phyloP scores from a whole-genome alignment of 1,284 basidiomycete genomes.

The Trametes versicolor region DNA sequence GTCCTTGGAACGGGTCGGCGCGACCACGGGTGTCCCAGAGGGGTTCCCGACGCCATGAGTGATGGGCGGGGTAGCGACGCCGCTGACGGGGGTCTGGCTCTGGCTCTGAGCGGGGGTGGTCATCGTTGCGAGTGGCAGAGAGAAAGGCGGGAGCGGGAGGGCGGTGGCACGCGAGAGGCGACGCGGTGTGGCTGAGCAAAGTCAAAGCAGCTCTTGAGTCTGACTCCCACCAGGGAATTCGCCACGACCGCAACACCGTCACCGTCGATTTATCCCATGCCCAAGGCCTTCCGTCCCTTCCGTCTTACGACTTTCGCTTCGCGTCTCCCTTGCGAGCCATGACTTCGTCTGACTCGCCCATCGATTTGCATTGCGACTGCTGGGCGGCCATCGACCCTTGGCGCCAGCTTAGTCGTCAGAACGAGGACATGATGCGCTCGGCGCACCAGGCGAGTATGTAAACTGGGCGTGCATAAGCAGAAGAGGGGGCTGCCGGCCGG shows the following conservation, averaged over 20 bases:
- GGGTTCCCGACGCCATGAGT: constrained; percentile 47
- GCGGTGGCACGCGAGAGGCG: constrained; percentile 21
- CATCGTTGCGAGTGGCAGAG: constrained; percentile 37
- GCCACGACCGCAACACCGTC: constrained; percentile 1
- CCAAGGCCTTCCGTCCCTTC: constrained; percentile 27
- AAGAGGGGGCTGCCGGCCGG: not conserved
- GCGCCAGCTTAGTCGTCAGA: not conserved
- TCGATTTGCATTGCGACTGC: constrained; percentile 1
- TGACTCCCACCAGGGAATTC: constrained; percentile 30
- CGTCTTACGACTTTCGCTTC: constrained; percentile 22
- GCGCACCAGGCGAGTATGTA: constrained; percentile 15
- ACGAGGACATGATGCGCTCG: not conserved
- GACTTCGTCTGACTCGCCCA: constrained; percentile 26
- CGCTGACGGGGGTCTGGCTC: constrained; percentile 39
- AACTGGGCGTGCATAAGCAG: not conserved
- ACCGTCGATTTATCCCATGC: constrained; percentile 21
- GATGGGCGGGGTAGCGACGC: constrained; percentile 41
- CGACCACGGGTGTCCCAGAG: constrained; percentile 49
- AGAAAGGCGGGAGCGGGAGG: constrained; percentile 9
- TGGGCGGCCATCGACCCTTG: constrained; percentile 11
- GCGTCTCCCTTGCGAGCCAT: constrained; percentile 4
- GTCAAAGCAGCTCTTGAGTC: constrained; percentile 6
- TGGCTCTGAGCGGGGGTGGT: constrained; percentile 40
- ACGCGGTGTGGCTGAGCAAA: constrained; percentile 25
- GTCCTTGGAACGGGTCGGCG: constrained; percentile 65